phyloP scores from a whole-genome alignment of 768 basidiomycete species.

The Mycena belliarum region DNA sequence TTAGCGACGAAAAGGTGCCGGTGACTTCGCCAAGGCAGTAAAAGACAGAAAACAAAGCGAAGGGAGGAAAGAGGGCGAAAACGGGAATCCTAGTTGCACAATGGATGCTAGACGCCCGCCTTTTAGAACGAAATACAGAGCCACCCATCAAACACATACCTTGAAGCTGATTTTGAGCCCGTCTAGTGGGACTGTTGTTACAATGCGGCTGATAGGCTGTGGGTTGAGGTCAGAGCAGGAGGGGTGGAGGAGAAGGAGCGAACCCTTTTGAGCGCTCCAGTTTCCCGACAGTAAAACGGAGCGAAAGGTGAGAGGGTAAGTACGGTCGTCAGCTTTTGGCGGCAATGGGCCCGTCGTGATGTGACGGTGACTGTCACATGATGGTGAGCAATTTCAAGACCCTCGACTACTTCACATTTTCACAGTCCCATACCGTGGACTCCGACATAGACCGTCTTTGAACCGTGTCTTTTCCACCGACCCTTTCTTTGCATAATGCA shows the following conservation, averaged over 20 bases:
- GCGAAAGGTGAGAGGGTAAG: slow-evolving; percentile 32
- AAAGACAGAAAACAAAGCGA: slow-evolving; percentile 58
- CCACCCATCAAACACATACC: slow-evolving; percentile 46
- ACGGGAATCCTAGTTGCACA: slow-evolving; percentile 67
- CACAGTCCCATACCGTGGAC: background rate
- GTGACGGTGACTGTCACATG: too few relatives aligned
- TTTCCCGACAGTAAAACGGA: slow-evolving; percentile 34
- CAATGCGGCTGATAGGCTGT: slow-evolving; percentile 60
- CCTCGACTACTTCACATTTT: background rate
- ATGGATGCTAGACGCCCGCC: slow-evolving; percentile 47
- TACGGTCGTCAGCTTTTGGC: too few relatives aligned
- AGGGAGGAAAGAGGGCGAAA: slow-evolving; percentile 47
- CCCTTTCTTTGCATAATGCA: background rate
- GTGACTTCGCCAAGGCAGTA: slow-evolving; percentile 55
- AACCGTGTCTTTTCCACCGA: background rate
- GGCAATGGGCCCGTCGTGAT: too few relatives aligned
- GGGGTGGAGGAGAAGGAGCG: slow-evolving; percentile 23
- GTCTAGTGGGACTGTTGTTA: slow-evolving; percentile 81
- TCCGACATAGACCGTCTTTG: too few relatives aligned
- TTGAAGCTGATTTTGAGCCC: slow-evolving; percentile 73
- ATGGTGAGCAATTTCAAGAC: too few relatives aligned
- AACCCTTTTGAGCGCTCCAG: slow-evolving; percentile 52
- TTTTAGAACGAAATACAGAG: slow-evolving; percentile 26
- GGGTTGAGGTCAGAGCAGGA: slow-evolving; percentile 22
- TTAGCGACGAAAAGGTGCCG: slow-evolving; percentile 41